phyloP scores from a whole-genome alignment of 106 monocot species.

The Narthecium ossifragum region DNA sequence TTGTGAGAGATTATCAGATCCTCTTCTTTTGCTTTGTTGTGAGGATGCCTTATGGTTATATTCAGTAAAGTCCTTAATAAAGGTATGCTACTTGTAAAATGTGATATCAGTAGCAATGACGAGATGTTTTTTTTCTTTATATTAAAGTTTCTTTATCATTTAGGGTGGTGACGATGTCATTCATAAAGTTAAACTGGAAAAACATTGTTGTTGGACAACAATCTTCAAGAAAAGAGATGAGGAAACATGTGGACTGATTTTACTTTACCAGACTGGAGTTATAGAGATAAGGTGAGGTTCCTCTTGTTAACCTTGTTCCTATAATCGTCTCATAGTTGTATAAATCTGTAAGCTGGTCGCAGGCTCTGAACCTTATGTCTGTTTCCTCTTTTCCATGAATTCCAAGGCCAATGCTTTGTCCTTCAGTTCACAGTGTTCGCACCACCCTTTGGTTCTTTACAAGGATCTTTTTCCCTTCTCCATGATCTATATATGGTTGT shows the following conservation, averaged over 20 bases:
- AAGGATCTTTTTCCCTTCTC: no score
- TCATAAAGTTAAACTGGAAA: constrained; percentile 45
- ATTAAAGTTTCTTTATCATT: constrained; percentile 3
- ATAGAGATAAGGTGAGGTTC: constrained; percentile 70
- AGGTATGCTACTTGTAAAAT: constrained; percentile 29
- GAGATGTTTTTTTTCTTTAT: constrained; percentile 3
- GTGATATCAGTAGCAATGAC: constrained; percentile 2
- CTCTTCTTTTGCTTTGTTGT: constrained; percentile 67
- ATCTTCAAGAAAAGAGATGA: constrained; percentile 43
- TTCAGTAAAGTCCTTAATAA: constrained; percentile 52
- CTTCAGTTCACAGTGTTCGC: no score
- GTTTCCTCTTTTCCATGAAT: no score
- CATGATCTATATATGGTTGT: no score
- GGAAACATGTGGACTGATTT: constrained; percentile 43
- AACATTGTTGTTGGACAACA: constrained; percentile 77
- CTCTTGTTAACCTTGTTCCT: not conserved
- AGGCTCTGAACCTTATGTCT: no score
- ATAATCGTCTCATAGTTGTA: no score
- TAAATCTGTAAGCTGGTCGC: no score
- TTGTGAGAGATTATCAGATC: constrained; percentile 24
- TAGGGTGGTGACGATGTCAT: constrained; percentile 44
- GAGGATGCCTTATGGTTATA: constrained; percentile 51
- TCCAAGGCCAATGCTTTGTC: no score
- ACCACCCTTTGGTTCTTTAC: no score
- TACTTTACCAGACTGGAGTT: constrained; percentile 78